A percentile compares a stretch with the other conserved stretches of the same genome.
phyloP scores from a whole-genome alignment of 495 filamentous ascomycete species.

The Pseudotulostoma volvatum region DNA sequence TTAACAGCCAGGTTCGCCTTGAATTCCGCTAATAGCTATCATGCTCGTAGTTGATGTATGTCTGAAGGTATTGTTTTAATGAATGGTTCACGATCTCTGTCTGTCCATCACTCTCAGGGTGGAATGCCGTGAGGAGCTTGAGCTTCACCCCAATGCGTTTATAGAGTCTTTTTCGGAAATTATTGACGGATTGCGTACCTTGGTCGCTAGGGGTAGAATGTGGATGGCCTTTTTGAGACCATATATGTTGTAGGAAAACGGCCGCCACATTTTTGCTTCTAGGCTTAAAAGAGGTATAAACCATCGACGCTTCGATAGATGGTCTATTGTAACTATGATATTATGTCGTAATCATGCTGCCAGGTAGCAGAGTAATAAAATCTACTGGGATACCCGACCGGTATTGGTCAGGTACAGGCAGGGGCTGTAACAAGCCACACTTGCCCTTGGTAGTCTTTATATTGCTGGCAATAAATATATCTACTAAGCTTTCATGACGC shows the following conservation, averaged over 20 bases:
- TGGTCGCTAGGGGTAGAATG: neutral
- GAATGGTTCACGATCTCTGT: conserved; percentile 13
- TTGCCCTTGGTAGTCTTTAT: neutral
- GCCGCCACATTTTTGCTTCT: neutral
- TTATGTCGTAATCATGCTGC: neutral
- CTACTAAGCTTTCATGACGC: neutral
- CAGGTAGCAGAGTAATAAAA: neutral
- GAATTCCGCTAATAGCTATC: conserved; percentile 17
- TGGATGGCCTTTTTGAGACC: neutral
- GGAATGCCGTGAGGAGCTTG: conserved; percentile 11
- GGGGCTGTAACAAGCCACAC: neutral
- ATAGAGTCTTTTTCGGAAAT: neutral
- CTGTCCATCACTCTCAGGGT: conserved; percentile 16
- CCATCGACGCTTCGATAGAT: neutral
- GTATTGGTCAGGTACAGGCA: neutral
- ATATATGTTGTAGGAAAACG: neutral
- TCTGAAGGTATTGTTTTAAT: conserved; percentile 12
- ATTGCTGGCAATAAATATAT: neutral
- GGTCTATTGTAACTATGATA: neutral
- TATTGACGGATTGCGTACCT: neutral
- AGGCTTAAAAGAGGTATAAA: neutral
- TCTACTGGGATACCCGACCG: neutral
- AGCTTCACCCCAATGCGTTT: neutral
- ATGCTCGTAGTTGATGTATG: conserved; percentile 13
- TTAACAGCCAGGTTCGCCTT: conserved; percentile 8